Evolutionary conservation across 2,329 filamentous ascomycete genomes (phyloP).

Genomic region (Macrophomina pseudophaseolina): DNA sequence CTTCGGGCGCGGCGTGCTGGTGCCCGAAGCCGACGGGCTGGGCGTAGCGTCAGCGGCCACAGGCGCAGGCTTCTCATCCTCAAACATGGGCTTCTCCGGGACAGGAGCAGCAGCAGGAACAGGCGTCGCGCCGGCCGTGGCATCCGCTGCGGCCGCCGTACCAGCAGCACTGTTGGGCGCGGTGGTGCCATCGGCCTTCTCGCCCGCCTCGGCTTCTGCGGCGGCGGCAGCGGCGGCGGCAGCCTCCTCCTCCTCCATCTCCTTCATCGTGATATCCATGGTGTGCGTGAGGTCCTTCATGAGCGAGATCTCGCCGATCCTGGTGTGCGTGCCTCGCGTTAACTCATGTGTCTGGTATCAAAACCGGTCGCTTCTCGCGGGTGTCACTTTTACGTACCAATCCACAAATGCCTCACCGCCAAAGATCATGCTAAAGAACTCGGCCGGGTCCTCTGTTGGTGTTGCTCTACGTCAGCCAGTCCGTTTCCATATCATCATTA

Average conservation of each 20-base stretch:
- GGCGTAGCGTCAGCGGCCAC: slow-evolving; percentile 27
- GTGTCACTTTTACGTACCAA: slow-evolving; percentile 56
- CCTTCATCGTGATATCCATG: slow-evolving; percentile 95
- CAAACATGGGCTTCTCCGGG: slow-evolving; percentile 33
- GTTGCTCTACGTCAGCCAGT: not conserved
- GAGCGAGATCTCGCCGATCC: slow-evolving; percentile 94
- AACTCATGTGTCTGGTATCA: not conserved
- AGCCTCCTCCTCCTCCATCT: slow-evolving; percentile 71
- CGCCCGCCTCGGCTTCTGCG: slow-evolving; percentile 50
- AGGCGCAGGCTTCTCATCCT: slow-evolving; percentile 33
- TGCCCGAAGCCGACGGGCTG: slow-evolving; percentile 41
- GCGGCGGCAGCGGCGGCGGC: slow-evolving; percentile 59
- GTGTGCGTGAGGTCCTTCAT: slow-evolving; percentile 98
- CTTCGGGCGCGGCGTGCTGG: slow-evolving; percentile 51
- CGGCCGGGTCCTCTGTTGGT: slow-evolving; percentile 77
- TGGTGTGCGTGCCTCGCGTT: slow-evolving; percentile 27
- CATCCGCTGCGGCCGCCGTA: not conserved
- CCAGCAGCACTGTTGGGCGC: slow-evolving; percentile 46
- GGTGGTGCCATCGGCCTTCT: slow-evolving; percentile 30
- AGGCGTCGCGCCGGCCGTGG: slow-evolving; percentile 28
- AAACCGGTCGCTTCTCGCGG: not conserved
- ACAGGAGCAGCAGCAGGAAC: slow-evolving; percentile 51
- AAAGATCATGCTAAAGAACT: slow-evolving; percentile 99
- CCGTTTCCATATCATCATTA: not conserved
- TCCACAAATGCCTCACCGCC: slow-evolving; percentile 94